Conservation (phyloP, 202 grass and related monocot genomes). For the Panicum hallii region DNA sequence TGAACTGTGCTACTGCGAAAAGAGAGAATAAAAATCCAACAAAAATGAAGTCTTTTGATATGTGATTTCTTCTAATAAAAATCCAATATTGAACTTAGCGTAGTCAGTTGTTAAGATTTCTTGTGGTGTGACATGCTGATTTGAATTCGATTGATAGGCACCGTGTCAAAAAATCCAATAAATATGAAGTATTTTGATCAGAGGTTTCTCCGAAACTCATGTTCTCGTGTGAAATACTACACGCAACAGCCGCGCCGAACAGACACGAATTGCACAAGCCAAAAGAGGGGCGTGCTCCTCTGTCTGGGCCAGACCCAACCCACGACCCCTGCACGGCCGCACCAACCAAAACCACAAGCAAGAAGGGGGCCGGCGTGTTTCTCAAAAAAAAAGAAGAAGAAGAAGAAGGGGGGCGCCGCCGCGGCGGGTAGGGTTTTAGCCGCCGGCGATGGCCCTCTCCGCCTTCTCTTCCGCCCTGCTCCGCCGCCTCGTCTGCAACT, state of each 20-base stretch:
- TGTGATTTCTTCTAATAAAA: not conserved
- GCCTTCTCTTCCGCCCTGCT: conserved; percentile 46
- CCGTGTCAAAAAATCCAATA: not conserved
- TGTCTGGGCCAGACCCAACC: not conserved
- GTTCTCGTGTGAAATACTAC: not conserved
- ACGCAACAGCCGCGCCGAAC: too few species aligned
- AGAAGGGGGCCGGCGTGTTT: not conserved
- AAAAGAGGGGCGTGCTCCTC: not conserved
- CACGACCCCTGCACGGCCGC: too few species aligned
- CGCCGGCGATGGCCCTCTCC: conserved; percentile 56
- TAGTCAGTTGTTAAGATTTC: too few species aligned
- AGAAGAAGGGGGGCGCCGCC: not conserved
- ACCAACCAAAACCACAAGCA: not conserved
- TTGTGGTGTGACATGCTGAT: too few species aligned
- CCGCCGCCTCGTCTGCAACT: conserved; percentile 49
- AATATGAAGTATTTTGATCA: not conserved
- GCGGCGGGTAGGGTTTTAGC: conserved; percentile 46
- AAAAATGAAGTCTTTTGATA: not conserved
- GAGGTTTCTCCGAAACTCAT: not conserved
- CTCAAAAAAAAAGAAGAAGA: too few species aligned
- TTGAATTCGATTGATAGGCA: too few species aligned
- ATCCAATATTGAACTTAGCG: too few species aligned
- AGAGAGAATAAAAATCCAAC: not conserved
- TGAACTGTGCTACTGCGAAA: not conserved
- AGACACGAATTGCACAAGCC: not conserved